Conservation (phyloP, 2,329 filamentous ascomycete genomes). For the Cladosporium halotolerans region DNA sequence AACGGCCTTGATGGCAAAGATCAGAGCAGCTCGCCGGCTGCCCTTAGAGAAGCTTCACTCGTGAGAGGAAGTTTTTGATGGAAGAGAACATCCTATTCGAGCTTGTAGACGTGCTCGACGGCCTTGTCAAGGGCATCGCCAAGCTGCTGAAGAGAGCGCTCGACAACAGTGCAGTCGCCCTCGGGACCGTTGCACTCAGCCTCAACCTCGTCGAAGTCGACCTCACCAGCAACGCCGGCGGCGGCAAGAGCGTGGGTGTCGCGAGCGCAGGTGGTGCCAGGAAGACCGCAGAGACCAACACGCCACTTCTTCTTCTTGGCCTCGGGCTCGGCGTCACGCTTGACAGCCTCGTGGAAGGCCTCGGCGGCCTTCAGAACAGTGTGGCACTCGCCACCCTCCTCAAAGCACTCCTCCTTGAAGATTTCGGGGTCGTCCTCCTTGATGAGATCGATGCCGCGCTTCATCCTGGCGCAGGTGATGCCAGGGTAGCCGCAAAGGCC, state of each 20-base stretch:
- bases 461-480: constrained; percentile 40
- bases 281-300: constrained; percentile 3
- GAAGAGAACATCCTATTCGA: background rate
- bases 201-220: constrained; percentile 11
- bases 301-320: constrained; percentile 10
- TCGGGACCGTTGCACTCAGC: constrained; percentile 13
- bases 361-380: constrained; percentile 23
- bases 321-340: constrained; percentile 19
- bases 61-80: too few relatives aligned
- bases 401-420: constrained; percentile 17
- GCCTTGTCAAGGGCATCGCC: constrained; percentile 14
- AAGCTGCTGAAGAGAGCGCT: constrained; percentile 14
- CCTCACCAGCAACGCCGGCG: background rate
- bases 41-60: background rate
- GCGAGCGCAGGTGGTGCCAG: constrained; percentile 8
- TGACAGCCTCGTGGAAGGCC: constrained; percentile 17
- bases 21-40: background rate
- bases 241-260: constrained; percentile 2
- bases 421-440: constrained; percentile 16
- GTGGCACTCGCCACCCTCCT: constrained; percentile 22
- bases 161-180: constrained; percentile 16
- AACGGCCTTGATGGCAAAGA: background rate
- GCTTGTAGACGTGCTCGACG: constrained; percentile 6
- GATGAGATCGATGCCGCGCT: constrained; percentile 29
- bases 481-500: constrained; percentile 34